phyloP scores from a whole-genome alignment of 2,329 filamentous ascomycete genomes.

The Periconia sp. region DNA sequence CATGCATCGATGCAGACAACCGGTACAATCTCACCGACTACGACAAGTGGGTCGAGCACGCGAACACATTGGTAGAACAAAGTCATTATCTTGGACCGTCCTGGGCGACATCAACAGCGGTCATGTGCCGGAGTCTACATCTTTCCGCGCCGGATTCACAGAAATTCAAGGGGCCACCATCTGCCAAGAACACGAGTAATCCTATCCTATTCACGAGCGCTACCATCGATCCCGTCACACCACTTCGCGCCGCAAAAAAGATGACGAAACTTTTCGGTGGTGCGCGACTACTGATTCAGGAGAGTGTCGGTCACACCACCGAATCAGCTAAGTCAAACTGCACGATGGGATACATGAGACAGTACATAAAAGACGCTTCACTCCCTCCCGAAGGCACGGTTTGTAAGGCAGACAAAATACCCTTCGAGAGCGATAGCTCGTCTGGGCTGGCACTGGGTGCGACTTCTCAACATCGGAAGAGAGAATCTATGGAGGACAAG shows the following conservation, averaged over 20 bases:
- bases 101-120: not conserved
- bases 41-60: not conserved
- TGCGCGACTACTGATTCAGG: conserved; percentile 14
- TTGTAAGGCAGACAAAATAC: conserved; percentile 1
- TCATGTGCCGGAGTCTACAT: not conserved
- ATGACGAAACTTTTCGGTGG: conserved; percentile 19
- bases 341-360: conserved; percentile 8
- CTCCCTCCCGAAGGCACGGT: conserved; percentile 5
- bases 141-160: not conserved
- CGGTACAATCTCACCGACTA: not conserved
- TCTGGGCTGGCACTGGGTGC: too few species aligned
- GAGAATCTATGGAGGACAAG: too few species aligned
- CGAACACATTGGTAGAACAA: not conserved
- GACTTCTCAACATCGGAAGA: too few species aligned
- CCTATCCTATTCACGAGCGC: conserved; percentile 20
- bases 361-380: conserved; percentile 9
- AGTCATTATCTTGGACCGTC: not conserved
- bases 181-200: conserved; percentile 10
- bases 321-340: conserved; percentile 10
- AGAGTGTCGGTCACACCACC: conserved; percentile 15
- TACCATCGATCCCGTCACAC: conserved; percentile 18
- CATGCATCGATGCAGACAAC: conserved; percentile 1
- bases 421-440: conserved; percentile 6
- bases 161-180: conserved; percentile 1
- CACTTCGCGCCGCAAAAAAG: conserved; percentile 15